Evolutionary conservation across 257 asterid genomes (phyloP).

Genomic region (Nicotiana obtusifolia): DNA sequence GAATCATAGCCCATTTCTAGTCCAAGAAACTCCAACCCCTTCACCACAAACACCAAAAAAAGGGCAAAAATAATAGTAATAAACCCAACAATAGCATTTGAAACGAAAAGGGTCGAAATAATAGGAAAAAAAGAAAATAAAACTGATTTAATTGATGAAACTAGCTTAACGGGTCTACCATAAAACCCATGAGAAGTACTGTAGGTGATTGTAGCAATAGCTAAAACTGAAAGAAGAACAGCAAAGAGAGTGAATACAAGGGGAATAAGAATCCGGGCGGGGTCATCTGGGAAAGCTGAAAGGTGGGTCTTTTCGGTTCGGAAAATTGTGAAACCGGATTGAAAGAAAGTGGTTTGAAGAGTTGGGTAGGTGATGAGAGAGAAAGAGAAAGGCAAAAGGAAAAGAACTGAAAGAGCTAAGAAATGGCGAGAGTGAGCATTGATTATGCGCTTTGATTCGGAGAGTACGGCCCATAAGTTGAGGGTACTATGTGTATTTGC

Average conservation of each 20-base stretch:
- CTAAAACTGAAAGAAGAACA: conserved; percentile 24
- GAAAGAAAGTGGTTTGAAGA: conserved; percentile 20
- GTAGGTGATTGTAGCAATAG: conserved; percentile 45
- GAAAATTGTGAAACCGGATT: conserved; percentile 23
- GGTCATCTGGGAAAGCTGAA: conserved; percentile 22
- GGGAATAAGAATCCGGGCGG: conserved; percentile 12
- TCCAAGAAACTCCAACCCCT: conserved; percentile 27
- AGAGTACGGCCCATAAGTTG: conserved; percentile 42
- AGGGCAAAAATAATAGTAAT: conserved; percentile 10
- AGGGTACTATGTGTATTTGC: conserved; percentile 19
- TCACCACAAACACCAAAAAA: neutral
- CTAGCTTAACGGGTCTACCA: conserved; percentile 35
- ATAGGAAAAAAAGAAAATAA: conserved; percentile 30
- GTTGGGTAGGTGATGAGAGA: conserved; percentile 44
- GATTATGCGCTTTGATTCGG: conserved; percentile 51
- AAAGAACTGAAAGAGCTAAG: conserved; percentile 47
- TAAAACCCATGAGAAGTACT: conserved; percentile 48
- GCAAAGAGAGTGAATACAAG: conserved; percentile 19
- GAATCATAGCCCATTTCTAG: conserved; percentile 24
- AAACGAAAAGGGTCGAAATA: conserved; percentile 12
- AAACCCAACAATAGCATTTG: neutral
- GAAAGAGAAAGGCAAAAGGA: conserved; percentile 50
- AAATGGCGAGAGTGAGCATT: conserved; percentile 54
- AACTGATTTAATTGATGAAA: conserved; percentile 39
- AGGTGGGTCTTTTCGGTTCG: neutral